These are phyloP conservation scores for Tritrichomonas musculus DNA, from an alignment of 208 protist species.

Conservation along the genomic window DNA sequence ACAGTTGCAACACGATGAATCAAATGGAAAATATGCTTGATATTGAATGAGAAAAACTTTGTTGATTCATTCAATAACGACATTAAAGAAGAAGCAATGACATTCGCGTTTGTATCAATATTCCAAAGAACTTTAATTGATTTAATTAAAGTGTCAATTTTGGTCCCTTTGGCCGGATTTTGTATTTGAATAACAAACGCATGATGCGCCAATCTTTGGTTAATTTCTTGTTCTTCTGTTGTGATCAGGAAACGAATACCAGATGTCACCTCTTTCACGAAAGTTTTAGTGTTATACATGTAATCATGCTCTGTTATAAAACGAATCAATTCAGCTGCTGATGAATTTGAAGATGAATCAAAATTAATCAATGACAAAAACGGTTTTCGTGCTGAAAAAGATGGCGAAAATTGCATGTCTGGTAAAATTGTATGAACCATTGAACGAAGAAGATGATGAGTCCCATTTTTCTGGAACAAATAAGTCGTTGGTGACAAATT, in stretches of 20 bases:
- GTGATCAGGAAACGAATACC: background rate
- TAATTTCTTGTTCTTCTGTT: background rate
- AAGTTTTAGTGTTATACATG: background rate
- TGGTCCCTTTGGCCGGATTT: background rate
- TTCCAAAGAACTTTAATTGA: slow-evolving; percentile 1
- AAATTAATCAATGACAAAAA: background rate
- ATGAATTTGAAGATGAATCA: background rate
- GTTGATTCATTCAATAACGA: background rate
- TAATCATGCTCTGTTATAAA: background rate
- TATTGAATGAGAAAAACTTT: background rate
- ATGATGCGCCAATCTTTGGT: background rate
- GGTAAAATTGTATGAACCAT: background rate
- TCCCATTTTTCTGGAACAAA: background rate
- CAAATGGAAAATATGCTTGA: background rate
- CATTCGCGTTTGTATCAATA: background rate
- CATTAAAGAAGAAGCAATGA: background rate
- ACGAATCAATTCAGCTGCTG: background rate
- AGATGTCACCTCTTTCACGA: background rate
- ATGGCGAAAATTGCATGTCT: background rate
- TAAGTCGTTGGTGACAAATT: background rate
- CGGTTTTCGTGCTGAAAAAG: background rate
- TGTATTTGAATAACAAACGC: background rate
- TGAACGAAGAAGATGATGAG: background rate
- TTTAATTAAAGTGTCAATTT: background rate
- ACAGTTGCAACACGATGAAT: background rate